Evolutionary conservation across 2,329 filamentous ascomycete species (phyloP).

Genomic region (Aureobasidium sp.): DNA sequence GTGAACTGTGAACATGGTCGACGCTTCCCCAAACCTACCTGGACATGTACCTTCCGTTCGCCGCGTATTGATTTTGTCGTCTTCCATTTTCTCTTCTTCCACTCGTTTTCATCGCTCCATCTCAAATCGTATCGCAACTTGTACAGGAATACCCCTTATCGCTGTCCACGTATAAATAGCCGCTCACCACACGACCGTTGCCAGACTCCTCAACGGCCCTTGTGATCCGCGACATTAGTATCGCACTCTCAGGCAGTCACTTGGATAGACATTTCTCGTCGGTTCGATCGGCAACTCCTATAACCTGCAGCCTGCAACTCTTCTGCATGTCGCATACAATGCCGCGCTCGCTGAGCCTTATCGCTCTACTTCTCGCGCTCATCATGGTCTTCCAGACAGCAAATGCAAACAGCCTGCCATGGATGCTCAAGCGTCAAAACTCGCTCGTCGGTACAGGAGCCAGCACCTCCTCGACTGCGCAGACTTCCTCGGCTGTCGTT

Average conservation of each 20-base stretch:
- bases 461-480: not conserved
- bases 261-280: conserved; percentile 8
- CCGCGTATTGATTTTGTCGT: conserved; percentile 11
- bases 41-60: conserved; percentile 3
- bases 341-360: conserved; percentile 16
- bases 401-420: conserved; percentile 33
- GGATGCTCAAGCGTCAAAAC: conserved; percentile 36
- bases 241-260: conserved; percentile 2
- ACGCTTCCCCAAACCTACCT: conserved; percentile 5
- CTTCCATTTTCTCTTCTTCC: not conserved
- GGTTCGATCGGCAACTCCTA: conserved; percentile 11
- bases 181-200: conserved; percentile 16
- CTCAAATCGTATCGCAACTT: not conserved
- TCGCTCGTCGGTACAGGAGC: conserved; percentile 36
- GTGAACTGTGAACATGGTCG: conserved; percentile 16
- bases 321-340: conserved; percentile 20
- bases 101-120: conserved; percentile 5
- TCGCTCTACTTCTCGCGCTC: conserved; percentile 31
- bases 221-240: conserved; percentile 12
- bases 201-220: conserved; percentile 6
- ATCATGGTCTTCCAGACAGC: conserved; percentile 36
- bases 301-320: conserved; percentile 1
- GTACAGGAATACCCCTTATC: conserved; percentile 12
- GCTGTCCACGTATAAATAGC: conserved; percentile 9
- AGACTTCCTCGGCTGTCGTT: conserved; percentile 12